Evolutionary conservation across 257 asterid species (phyloP).

Genomic region (Solanum sejunctum): DNA sequence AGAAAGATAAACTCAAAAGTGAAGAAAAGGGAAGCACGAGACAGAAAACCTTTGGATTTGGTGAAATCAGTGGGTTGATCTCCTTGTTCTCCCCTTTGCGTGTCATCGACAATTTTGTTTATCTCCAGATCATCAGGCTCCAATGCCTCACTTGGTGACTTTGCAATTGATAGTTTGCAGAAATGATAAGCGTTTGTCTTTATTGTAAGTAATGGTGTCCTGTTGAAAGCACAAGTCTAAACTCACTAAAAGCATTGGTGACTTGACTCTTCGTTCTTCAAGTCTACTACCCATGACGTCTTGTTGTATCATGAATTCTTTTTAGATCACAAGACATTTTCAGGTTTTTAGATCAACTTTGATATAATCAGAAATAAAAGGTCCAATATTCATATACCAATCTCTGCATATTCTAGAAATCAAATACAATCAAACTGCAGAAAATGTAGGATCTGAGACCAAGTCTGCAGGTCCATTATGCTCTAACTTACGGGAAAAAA

Average conservation of each 20-base stretch:
- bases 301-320: neutral
- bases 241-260: neutral
- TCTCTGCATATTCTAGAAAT: neutral
- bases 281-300: neutral
- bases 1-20: neutral
- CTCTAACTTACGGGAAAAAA: neutral
- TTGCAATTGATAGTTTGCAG: conserved; percentile 70
- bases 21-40: neutral
- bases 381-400: neutral
- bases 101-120: neutral
- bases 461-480: neutral
- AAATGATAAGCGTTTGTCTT: conserved; percentile 75
- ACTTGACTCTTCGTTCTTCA: neutral
- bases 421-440: neutral
- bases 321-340: neutral
- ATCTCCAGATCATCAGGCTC: conserved; percentile 9
- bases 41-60: conserved; percentile 14
- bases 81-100: conserved; percentile 4
- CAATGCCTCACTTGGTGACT: conserved; percentile 16
- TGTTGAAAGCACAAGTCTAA: conserved; percentile 1
- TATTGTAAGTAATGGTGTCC: conserved; percentile 54
- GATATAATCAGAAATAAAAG: neutral
- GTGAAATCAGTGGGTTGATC: conserved; percentile 7
- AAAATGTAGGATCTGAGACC: neutral
- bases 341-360: neutral